Conservation (phyloP, 1,284 basidiomycete species). For the Irpex sp. region DNA sequence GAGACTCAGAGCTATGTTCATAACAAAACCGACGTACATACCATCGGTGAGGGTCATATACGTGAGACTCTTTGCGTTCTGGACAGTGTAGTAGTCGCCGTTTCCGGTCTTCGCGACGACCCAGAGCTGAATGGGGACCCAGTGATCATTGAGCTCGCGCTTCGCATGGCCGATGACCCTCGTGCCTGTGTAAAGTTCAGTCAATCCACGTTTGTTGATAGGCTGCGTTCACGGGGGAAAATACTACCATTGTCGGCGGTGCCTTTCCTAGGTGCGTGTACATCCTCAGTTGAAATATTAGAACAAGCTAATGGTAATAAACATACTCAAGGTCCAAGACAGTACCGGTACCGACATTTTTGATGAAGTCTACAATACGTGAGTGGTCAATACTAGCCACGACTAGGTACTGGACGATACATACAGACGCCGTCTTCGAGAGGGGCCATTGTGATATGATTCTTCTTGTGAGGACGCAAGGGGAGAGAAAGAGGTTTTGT, state of each 20-base stretch:
- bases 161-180: not conserved
- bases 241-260: not conserved
- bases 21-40: not conserved
- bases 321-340: not conserved
- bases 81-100: not conserved
- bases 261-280: not conserved
- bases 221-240: not conserved
- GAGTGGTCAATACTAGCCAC: not conserved
- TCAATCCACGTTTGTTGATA: not conserved
- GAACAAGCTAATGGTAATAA: too few relatives aligned
- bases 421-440: not conserved
- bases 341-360: not conserved
- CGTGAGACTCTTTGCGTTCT: not conserved
- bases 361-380: not conserved
- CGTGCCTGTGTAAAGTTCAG: not conserved
- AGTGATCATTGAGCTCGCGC: not conserved
- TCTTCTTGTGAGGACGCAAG: not conserved
- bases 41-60: not conserved
- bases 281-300: not conserved
- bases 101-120: not conserved
- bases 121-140: constrained; percentile 2
- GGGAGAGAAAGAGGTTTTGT: not conserved
- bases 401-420: not conserved
- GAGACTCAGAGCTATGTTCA: too few relatives aligned
- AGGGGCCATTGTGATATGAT: too few relatives aligned